Evolutionary conservation across 345 rosid genomes (phyloP).

Genomic region (Pelargonium nanum): DNA sequence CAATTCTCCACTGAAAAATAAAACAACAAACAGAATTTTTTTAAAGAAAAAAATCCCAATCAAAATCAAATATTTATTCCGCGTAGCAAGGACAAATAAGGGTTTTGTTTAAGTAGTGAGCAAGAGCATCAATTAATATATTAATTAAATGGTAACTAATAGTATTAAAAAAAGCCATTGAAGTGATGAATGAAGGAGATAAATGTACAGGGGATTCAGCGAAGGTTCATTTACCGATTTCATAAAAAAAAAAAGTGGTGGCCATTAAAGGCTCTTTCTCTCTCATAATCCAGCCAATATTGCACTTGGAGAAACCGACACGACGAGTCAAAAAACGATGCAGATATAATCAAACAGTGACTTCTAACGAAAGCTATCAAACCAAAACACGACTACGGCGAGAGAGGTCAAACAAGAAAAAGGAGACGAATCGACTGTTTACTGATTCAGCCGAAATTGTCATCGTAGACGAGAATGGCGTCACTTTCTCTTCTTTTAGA

Average conservation of each 20-base stretch:
- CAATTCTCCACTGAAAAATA: too few species aligned
- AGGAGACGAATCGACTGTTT: too few species aligned
- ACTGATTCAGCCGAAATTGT: too few species aligned
- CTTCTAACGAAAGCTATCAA: not conserved
- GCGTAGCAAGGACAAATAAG: too few species aligned
- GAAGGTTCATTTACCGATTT: constrained; percentile 6
- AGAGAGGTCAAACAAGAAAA: not conserved
- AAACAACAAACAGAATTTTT: not conserved
- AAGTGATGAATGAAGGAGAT: not conserved
- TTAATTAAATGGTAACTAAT: too few species aligned
- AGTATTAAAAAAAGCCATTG: too few species aligned
- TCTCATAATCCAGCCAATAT: not conserved
- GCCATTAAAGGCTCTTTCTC: constrained; percentile 3
- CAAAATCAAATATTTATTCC: too few species aligned
- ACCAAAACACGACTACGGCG: not conserved
- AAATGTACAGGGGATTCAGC: constrained; percentile 3
- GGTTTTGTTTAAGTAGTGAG: too few species aligned
- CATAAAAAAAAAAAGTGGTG: not conserved
- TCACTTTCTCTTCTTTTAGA: too few species aligned
- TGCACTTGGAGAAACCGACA: not conserved
- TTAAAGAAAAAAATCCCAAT: too few species aligned
- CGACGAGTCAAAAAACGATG: not conserved
- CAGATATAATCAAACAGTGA: constrained; percentile 8
- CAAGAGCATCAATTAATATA: too few species aligned
- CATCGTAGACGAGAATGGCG: too few species aligned